Conservation (phyloP, 768 basidiomycete genomes). For the Postia placenta region DNA sequence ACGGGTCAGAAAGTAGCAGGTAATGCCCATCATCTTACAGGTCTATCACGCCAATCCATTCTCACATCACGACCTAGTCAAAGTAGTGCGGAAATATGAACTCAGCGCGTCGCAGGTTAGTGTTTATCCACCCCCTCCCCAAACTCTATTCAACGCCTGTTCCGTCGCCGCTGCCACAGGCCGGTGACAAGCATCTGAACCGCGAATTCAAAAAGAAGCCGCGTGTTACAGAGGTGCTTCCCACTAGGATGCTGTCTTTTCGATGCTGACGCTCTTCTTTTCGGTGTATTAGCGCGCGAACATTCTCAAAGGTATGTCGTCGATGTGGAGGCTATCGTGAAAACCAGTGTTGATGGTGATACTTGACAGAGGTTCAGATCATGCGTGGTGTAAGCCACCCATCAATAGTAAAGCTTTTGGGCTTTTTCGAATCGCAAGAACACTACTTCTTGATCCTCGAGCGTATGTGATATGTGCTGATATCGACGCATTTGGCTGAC, state of each 20-base stretch:
- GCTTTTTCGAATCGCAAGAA: slow-evolving; percentile 88
- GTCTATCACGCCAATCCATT: slow-evolving; percentile 10
- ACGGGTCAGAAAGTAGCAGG: slow-evolving; percentile 81
- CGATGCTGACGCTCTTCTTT: slow-evolving; percentile 15
- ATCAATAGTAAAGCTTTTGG: slow-evolving; percentile 85
- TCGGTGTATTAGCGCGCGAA: slow-evolving; percentile 76
- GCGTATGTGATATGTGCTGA: slow-evolving; percentile 39
- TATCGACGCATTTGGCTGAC: neutral
- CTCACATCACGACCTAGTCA: slow-evolving; percentile 45
- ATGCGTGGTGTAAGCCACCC: slow-evolving; percentile 94
- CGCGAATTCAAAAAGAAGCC: slow-evolving; percentile 94
- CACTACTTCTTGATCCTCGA: slow-evolving; percentile 95
- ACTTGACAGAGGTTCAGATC: slow-evolving; percentile 90
- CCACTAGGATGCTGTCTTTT: slow-evolving; percentile 14
- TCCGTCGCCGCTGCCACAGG: slow-evolving; percentile 40
- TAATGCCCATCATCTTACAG: slow-evolving; percentile 29
- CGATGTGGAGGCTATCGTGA: neutral
- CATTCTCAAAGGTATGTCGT: slow-evolving; percentile 78
- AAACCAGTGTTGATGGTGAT: neutral
- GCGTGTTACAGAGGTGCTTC: slow-evolving; percentile 92
- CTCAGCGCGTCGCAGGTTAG: slow-evolving; percentile 88
- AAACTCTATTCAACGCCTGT: slow-evolving; percentile 16
- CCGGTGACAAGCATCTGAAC: slow-evolving; percentile 90
- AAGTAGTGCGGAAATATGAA: slow-evolving; percentile 92
- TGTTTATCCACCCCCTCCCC: slow-evolving; percentile 21